Evolutionary conservation across 1,139 yeast species (phyloP).

Genomic region (Scheffersomyces illinoinensis): DNA sequence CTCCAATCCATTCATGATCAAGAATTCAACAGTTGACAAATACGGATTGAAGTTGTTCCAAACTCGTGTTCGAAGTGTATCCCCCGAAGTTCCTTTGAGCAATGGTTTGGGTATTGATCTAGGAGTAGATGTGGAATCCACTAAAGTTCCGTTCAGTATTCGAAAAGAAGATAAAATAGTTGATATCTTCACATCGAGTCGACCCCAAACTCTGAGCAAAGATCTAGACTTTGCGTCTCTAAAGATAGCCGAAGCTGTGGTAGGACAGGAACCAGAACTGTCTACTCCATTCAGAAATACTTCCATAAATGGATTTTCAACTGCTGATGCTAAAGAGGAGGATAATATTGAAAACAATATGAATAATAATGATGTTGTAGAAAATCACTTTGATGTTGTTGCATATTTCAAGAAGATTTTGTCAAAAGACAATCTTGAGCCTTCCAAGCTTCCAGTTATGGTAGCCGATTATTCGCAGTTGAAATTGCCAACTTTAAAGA

Average conservation of each 20-base stretch:
- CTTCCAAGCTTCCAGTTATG: slow-evolving; percentile 30
- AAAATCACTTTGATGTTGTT: slow-evolving; percentile 2
- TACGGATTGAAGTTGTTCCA: slow-evolving; percentile 21
- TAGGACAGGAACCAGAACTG: not conserved
- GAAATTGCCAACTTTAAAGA: slow-evolving; percentile 27
- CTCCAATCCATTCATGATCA: not conserved
- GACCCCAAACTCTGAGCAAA: not conserved
- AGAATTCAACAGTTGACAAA: slow-evolving; percentile 1
- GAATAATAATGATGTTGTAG: not conserved
- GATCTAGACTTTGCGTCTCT: not conserved
- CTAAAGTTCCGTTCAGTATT: slow-evolving; percentile 36
- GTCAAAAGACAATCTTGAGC: slow-evolving; percentile 4
- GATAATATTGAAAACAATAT: not conserved
- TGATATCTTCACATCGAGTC: slow-evolving; percentile 17
- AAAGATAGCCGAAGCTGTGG: not conserved
- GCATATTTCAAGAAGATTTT: slow-evolving; percentile 2
- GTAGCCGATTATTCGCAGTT: slow-evolving; percentile 20
- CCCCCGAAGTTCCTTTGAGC: not conserved
- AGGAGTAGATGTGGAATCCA: slow-evolving; percentile 34
- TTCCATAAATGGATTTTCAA: not conserved
- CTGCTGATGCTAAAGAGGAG: not conserved
- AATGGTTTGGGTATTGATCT: slow-evolving; percentile 37
- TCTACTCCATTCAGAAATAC: not conserved
- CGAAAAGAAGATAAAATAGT: slow-evolving; percentile 30
- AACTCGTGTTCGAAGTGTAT: slow-evolving; percentile 7